Evolutionary conservation across 306 rosid genomes (phyloP).

Genomic region (Vicia faba): DNA sequence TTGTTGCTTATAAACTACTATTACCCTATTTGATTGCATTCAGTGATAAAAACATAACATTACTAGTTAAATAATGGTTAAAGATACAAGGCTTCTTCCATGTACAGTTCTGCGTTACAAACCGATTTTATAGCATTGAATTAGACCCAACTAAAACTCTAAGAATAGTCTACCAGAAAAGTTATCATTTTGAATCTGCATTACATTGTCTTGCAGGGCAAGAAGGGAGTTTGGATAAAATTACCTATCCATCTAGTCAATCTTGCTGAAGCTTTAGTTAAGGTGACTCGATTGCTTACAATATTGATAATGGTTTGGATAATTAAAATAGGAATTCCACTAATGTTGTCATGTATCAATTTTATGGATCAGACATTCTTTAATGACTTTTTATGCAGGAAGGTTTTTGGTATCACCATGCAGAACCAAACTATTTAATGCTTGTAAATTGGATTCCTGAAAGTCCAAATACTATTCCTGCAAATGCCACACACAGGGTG

Average conservation of each 20-base stretch:
- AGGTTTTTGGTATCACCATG: constrained; percentile 92
- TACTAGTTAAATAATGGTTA: too few relatives aligned
- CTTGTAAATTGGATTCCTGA: constrained; percentile 79
- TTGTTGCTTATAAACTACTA: too few relatives aligned
- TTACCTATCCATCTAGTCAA: constrained; percentile 64
- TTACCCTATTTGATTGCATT: too few relatives aligned
- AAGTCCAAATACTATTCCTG: constrained; percentile 61
- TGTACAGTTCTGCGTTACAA: too few relatives aligned
- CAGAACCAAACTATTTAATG: constrained; percentile 82
- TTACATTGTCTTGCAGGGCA: constrained; percentile 56
- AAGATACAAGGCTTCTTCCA: too few relatives aligned
- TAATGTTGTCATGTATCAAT: not conserved
- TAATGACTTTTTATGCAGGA: constrained; percentile 46
- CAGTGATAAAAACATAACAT: too few relatives aligned
- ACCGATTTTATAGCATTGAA: too few relatives aligned
- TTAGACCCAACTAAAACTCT: too few relatives aligned
- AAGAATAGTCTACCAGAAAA: not conserved
- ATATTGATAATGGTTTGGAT: not conserved
- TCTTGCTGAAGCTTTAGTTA: constrained; percentile 69
- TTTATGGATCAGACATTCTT: constrained; percentile 16
- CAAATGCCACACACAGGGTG: constrained; percentile 77
- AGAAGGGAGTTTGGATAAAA: constrained; percentile 80
- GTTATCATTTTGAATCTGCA: not conserved
- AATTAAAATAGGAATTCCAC: too few relatives aligned
- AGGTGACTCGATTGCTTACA: constrained; percentile 47